Evolutionary conservation across 371 early-diverging fungal species (phyloP), one percentile per base, ranked within the genome.

Genomic region (Choanephora cucurbitarum): DNA sequence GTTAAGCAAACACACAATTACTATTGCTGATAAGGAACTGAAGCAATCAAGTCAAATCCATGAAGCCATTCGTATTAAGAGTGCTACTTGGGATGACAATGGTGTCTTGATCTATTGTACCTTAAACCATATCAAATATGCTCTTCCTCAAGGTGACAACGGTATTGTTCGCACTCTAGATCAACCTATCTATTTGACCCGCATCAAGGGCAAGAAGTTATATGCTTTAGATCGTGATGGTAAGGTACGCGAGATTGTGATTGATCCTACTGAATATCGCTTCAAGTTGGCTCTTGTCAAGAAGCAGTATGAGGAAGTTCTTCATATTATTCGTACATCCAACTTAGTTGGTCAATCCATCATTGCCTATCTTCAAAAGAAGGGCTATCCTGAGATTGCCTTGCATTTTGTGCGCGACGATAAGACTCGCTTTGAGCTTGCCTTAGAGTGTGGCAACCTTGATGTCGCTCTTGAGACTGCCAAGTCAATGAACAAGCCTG

Each of bases 121-220:
- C 7, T 84, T 95, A 57, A 98, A 97, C 78, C 99, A 99, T 70
- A 86, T 99, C 70, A 99, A 99, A 78, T 99, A 96, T 75, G 90
- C 91, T n/a, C 85, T 98, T 32, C 88, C 92, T 2, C 88, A 95
- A 55, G 95, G 96, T 84, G 99, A 98, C 72, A 87, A 86, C 49
- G 98, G 99, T 14, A 96, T 96, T 58, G 90, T 99, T 48, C 89
- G 94, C 34, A 99, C 99, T 0, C 75, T 97, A 32, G 97, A 98
- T 49, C 93, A 95, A 66, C 95, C 95, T 13, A 84, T 98, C 7
- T 96, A 97, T 67, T 67, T 98, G 54, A 88, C 92, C 11, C 82
- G 89, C 32, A 86, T 92, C 42, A 90, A 92, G 64, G 93, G 93
- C 28, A 90, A 91, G 66, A 86, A 80, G 41, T 67, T 98, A 17